A percentile compares a stretch with the other conserved stretches of the same genome.
Evolutionary conservation across 202 grass and related monocot species (phyloP).

Genomic region (Elaeis oleifera): DNA sequence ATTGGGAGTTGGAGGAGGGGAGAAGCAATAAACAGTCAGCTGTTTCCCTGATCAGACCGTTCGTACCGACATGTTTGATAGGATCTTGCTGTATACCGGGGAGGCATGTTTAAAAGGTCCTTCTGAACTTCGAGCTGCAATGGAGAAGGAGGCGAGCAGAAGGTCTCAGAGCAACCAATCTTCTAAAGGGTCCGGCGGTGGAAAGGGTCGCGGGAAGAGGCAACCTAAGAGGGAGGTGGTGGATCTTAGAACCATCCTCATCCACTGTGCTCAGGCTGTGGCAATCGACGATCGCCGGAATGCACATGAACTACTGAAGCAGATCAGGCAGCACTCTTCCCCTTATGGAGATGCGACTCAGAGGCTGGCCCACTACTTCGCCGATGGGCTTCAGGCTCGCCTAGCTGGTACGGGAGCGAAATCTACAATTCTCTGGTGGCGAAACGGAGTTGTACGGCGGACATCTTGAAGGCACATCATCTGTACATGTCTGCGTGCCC

Average conservation of each 20-base stretch:
- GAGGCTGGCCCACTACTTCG: slow-evolving; percentile 72
- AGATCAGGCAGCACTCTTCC: slow-evolving; percentile 76
- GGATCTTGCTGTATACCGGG: slow-evolving; percentile 61
- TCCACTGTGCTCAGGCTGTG: slow-evolving; percentile 89
- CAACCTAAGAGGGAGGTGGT: slow-evolving; percentile 75
- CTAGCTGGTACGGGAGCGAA: slow-evolving; percentile 75
- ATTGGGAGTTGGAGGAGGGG: slow-evolving; percentile 70
- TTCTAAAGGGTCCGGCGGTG: slow-evolving; percentile 42
- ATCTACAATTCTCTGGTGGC: slow-evolving; percentile 59
- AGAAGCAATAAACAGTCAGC: slow-evolving; percentile 67
- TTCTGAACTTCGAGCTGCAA: slow-evolving; percentile 50
- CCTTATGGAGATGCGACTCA: slow-evolving; percentile 62
- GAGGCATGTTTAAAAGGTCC: slow-evolving; percentile 56
- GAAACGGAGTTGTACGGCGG: slow-evolving; percentile 43
- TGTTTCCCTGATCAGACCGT: slow-evolving; percentile 41
- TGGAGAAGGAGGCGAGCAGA: slow-evolving; percentile 40
- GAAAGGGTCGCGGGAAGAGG: slow-evolving; percentile 68
- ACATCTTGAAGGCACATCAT: slow-evolving; percentile 76
- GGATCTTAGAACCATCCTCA: slow-evolving; percentile 70
- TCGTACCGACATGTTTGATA: slow-evolving; percentile 74
- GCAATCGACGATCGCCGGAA: slow-evolving; percentile 50
- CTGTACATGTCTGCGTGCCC: slow-evolving; percentile 72
- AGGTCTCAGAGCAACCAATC: slow-evolving; percentile 32
- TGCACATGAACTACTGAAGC: slow-evolving; percentile 64
- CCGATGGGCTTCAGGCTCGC: slow-evolving; percentile 80